Evolutionary conservation across 805 yeast genomes (phyloP).

Genomic region (Pichia scutulata): DNA sequence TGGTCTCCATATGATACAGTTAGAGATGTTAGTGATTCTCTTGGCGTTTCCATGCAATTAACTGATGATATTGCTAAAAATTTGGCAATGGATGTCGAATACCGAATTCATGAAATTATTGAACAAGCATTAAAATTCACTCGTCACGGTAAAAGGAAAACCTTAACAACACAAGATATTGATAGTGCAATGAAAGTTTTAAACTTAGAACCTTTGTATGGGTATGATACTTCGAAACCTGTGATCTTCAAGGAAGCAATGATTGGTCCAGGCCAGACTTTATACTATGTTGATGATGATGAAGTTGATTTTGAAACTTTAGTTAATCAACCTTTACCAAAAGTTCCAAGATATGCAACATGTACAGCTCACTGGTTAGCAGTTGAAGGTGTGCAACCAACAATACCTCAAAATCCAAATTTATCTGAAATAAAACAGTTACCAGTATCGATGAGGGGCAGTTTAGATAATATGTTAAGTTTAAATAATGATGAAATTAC

Average conservation of each 20-base stretch:
- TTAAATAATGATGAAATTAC: constrained; percentile 40
- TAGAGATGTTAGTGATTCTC: constrained; percentile 87
- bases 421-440: constrained; percentile 68
- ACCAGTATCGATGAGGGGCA: constrained; percentile 77
- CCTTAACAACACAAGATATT: constrained; percentile 74
- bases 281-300: constrained; percentile 85
- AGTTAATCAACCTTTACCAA: constrained; percentile 90
- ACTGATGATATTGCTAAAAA: constrained; percentile 92
- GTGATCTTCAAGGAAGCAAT: constrained; percentile 79
- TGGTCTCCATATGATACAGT: constrained; percentile 99
- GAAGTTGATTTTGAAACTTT: constrained; percentile 91
- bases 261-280: constrained; percentile 85
- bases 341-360: constrained; percentile 85
- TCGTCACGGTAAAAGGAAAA: constrained; percentile 85
- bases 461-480: constrained; percentile 55
- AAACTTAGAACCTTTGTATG: constrained; percentile 91
- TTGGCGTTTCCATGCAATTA: constrained; percentile 62
- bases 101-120: constrained; percentile 87
- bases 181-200: constrained; percentile 74
- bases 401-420: constrained; percentile 93
- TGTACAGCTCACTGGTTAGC: constrained; percentile 98
- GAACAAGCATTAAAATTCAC: constrained; percentile 95
- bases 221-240: constrained; percentile 68
- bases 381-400: constrained; percentile 96
- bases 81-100: constrained; percentile 98